Base-by-base conservation (phyloP, 1,139 yeast species). In the Meyerozyma carpophila region DNA sequence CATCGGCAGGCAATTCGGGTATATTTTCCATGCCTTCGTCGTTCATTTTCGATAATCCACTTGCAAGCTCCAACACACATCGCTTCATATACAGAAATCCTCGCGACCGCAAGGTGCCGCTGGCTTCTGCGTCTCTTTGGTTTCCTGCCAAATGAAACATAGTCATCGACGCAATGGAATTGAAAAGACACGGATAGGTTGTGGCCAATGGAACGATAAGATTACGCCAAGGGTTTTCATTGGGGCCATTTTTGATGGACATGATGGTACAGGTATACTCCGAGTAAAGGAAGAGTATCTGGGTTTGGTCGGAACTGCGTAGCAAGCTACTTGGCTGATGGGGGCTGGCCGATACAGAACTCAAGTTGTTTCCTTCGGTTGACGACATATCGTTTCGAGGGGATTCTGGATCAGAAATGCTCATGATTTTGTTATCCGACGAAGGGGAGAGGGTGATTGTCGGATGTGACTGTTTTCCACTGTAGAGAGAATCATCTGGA, bases 221-320 rank as follows among this genome's bases (percentile, higher is more conserved):
- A n/a, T 73, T 70, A 43, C 84, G 63, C 88, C 89, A 82, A 5
- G 87, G 88, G 51, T 82, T 82, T 48, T 81, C 86, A 6, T 74
- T 63, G 0, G 79, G 77, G 0, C 85, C 86, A 51, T 79, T 78
- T 50, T 78, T 80, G 42, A 82, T 78, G 2, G 84, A 78, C 76
- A 82, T 71, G 41, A 82, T 79, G 9, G 77, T 75, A 44, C 84
- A 79, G 0, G 87, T 81, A 55, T 77, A 77, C 42, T 72, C 61
- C 4, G 68, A 59, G 46, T 62, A 69, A 31, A 69, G 52, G 42
- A 58, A 60, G 14, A 70, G 45, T 18, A 68, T 64, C 44, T 70
- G 75, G 36, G 66, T 68, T 24, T 63, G 65, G 44, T 69, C 74
- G 1, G 65, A 55, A 3, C 62, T 52, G 14, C 49, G 49, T 45